These are phyloP conservation scores for Radiomyces spectabilis DNA, from an alignment of 192 early-diverging fungal genomes.

Conservation along the genomic window DNA sequence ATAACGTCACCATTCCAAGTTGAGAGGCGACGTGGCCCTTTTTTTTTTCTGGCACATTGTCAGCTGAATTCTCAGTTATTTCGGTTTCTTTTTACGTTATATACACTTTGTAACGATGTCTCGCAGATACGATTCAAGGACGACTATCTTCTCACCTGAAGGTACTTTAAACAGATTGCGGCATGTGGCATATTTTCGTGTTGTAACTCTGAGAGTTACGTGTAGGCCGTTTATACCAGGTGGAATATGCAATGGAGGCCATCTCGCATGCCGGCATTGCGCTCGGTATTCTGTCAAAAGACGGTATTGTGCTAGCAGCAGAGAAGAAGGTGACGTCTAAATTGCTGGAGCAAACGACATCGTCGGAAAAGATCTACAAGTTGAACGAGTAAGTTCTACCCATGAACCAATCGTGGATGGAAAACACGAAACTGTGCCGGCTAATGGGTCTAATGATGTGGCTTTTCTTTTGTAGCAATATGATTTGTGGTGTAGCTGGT, in stretches of 20 bases:
- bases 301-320: constrained; percentile 94
- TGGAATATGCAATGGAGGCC: constrained; percentile 99
- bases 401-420: too few relatives aligned
- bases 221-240: constrained; percentile 94
- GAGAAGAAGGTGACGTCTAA: constrained; percentile 94
- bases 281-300: constrained; percentile 84
- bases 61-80: too few relatives aligned
- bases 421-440: neutral
- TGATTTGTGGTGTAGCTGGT: constrained; percentile 93
- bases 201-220: neutral
- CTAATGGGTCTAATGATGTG: neutral
- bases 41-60: too few relatives aligned
- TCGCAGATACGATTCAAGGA: constrained; percentile 95
- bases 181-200: neutral
- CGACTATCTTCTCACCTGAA: constrained; percentile 99
- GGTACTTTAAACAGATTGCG: constrained; percentile 48
- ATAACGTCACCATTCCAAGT: too few relatives aligned
- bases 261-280: constrained; percentile 95
- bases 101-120: constrained; percentile 55
- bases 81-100: neutral
- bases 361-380: constrained; percentile 94
- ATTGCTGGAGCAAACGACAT: constrained; percentile 78
- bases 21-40: too few relatives aligned
- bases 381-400: constrained; percentile 82
- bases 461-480: constrained; percentile 45